Percentiles rank a stretch among this genome's conserved stretches.
Conservation (phyloP, 768 basidiomycete species). For the Mycena crocata region DNA sequence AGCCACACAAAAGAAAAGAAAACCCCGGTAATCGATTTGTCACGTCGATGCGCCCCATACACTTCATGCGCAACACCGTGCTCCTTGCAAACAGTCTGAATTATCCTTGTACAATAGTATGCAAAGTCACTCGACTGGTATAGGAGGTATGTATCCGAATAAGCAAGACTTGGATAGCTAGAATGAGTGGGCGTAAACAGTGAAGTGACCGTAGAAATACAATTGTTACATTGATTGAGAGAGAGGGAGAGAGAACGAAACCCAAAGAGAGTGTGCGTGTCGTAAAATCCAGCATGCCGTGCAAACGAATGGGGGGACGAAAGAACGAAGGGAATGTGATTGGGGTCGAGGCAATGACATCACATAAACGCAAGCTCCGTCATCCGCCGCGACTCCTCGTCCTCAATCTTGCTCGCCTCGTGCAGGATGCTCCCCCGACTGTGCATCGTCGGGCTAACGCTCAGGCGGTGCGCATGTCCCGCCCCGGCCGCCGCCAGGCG, state of each 20-base stretch:
- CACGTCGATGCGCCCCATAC: too few relatives aligned
- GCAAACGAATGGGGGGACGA: neutral
- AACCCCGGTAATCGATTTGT: too few relatives aligned
- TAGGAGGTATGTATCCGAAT: neutral
- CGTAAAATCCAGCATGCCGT: too few relatives aligned
- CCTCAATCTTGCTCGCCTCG: slow-evolving; percentile 66
- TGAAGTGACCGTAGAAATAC: slow-evolving; percentile 11
- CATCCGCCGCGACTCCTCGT: slow-evolving; percentile 76
- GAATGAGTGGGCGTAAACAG: neutral
- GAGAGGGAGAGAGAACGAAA: neutral
- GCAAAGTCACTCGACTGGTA: too few relatives aligned
- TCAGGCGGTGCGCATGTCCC: slow-evolving; percentile 44
- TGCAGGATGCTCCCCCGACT: slow-evolving; percentile 66
- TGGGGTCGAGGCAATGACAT: slow-evolving; percentile 19
- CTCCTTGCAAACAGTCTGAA: too few relatives aligned
- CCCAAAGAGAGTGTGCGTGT: neutral
- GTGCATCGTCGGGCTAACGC: slow-evolving; percentile 71
- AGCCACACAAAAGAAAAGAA: too few relatives aligned
- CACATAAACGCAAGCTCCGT: slow-evolving; percentile 78
- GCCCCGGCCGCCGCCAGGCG: slow-evolving; percentile 7
- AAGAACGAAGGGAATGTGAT: neutral
- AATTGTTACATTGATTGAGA: neutral
- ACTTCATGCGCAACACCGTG: too few relatives aligned
- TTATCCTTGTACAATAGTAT: too few relatives aligned
- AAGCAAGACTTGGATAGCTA: neutral